These are phyloP conservation scores for Cicer bijugum DNA, from an alignment of 306 rosid genomes.

Conservation along the genomic window DNA sequence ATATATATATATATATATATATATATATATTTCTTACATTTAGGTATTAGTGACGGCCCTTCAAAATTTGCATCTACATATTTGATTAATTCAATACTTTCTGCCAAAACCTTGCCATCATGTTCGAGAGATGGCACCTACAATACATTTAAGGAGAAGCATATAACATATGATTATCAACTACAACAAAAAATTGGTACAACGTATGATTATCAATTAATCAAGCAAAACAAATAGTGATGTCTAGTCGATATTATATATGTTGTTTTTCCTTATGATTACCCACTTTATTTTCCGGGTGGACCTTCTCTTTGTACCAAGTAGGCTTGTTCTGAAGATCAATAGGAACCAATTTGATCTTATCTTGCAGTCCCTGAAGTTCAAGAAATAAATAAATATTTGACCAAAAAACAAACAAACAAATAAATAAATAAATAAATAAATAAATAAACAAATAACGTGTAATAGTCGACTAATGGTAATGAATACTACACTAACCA, in stretches of 20 bases:
- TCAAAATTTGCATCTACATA: constrained; percentile 59
- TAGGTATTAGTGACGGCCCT: constrained; percentile 60
- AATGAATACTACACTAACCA: background rate
- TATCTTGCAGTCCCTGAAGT: constrained; percentile 64
- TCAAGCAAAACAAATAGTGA: background rate
- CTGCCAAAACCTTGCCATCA: constrained; percentile 71
- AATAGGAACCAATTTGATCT: constrained; percentile 66
- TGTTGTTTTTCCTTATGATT: background rate
- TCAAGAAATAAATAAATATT: background rate
- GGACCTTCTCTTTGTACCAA: constrained; percentile 82
- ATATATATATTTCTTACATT: too few species aligned
- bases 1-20: too few species aligned
- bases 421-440: background rate
- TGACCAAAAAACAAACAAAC: background rate
- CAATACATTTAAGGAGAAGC: background rate
- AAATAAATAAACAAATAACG: background rate
- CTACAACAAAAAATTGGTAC: too few species aligned
- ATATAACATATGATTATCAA: background rate
- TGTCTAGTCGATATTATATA: background rate
- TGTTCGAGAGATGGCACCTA: constrained; percentile 76
- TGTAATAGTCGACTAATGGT: background rate
- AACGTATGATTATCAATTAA: background rate
- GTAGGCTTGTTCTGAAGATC: constrained; percentile 62
- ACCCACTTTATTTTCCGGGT: constrained; percentile 61
- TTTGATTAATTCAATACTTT: constrained; percentile 73